Conservation (phyloP, 805 yeast species). For the Candida wancherniae region DNA sequence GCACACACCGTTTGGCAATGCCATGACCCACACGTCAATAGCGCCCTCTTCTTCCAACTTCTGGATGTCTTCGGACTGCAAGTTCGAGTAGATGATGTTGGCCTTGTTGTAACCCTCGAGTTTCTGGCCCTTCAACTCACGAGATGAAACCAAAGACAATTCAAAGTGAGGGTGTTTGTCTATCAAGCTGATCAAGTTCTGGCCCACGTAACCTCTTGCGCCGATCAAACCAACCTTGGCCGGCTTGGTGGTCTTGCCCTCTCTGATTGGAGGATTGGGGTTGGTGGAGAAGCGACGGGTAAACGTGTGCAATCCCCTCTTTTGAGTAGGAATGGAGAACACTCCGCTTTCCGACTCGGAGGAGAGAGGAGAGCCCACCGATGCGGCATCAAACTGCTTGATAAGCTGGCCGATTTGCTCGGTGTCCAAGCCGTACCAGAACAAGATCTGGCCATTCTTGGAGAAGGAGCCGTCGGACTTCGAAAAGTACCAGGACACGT, state of each 20-base stretch:
- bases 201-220: constrained; percentile 97
- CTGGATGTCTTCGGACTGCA: constrained; percentile 82
- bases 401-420: constrained; percentile 60
- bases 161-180: constrained; percentile 86
- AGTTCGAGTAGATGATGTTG: constrained; percentile 74
- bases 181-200: constrained; percentile 80
- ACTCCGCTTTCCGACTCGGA: constrained; percentile 42
- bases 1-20: constrained; percentile 96
- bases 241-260: constrained; percentile 55
- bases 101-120: constrained; percentile 83
- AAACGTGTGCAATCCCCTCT: constrained; percentile 40
- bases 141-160: constrained; percentile 88
- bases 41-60: constrained; percentile 67
- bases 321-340: constrained; percentile 43
- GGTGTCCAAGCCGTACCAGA: constrained; percentile 90
- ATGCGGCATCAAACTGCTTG: constrained; percentile 39
- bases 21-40: constrained; percentile 98
- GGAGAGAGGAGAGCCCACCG: constrained; percentile 32
- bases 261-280: constrained; percentile 68
- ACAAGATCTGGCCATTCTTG: constrained; percentile 81
- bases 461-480: constrained; percentile 93
- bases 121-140: constrained; percentile 86
- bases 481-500: constrained; percentile 85
- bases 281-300: constrained; percentile 23
- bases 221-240: constrained; percentile 91